phyloP scores from a whole-genome alignment of 2,329 filamentous ascomycete species.

The Cercospora nicotianae region DNA sequence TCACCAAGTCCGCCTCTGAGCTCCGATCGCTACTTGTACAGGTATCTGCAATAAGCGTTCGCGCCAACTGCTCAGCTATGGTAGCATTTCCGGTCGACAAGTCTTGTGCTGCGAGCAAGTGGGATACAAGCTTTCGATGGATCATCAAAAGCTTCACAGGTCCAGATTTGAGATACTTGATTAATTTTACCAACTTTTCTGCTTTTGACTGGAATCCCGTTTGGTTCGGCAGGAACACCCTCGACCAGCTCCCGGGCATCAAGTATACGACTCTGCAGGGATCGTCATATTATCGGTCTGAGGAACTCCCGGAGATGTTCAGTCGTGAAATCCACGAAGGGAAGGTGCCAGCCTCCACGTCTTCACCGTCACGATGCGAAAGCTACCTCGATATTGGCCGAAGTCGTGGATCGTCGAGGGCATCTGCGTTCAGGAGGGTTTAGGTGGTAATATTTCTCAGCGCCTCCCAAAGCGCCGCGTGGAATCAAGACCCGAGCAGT shows the following conservation, averaged over 20 bases:
- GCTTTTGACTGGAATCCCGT: neutral
- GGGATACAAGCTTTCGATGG: neutral
- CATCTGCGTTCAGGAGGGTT: neutral
- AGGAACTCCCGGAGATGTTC: neutral
- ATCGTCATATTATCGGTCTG: neutral
- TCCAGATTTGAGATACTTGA: neutral
- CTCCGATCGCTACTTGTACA: neutral
- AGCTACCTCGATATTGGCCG: neutral
- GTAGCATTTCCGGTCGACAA: neutral
- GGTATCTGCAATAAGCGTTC: neutral
- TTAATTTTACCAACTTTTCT: neutral
- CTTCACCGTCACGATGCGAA: neutral
- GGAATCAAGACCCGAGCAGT: neutral
- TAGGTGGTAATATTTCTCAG: neutral
- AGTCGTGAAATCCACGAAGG: neutral
- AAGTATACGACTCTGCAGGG: neutral
- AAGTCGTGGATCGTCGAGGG: neutral
- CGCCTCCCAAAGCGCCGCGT: neutral
- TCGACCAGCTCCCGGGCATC: neutral
- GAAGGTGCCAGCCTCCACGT: neutral
- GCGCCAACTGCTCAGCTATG: neutral
- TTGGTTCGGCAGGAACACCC: neutral
- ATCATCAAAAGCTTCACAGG: neutral
- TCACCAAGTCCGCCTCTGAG: neutral
- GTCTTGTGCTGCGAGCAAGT: neutral